Base-by-base conservation (phyloP, 2,329 filamentous ascomycete genomes). In the Fusarium camptoceras region DNA sequence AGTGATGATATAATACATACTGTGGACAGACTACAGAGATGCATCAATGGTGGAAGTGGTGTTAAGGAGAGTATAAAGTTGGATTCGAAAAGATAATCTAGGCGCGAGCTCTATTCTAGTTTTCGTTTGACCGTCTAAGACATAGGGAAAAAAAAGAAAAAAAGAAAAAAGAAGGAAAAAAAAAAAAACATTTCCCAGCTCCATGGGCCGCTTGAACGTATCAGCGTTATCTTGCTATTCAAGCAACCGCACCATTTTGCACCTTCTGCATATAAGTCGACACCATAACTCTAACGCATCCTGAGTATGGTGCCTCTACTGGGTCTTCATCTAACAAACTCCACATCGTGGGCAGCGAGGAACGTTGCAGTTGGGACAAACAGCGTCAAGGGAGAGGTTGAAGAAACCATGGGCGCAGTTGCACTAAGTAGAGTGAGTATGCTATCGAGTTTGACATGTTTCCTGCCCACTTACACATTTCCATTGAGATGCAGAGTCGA, bases 301-400 rank as follows among this genome's bases (percentile, higher is more conserved):
- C 10, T 16, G 8, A 9, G 9, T 14, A 6, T 18, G 15, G 9
- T 7, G 16, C 8, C 3, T 1, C 1, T 4, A 16, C 4, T 14
- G 6, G 10, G 34, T 37, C 3, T 8, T 4, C 5, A 6, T 30
- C 37, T 59, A 50, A 39, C 16, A 56, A 56, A 75, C 77, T 30
- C 6, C n/a, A 53, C 76, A 78, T 30, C 51, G 3, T 1, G 1
- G 0, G 46, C 76, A 78, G 4, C 76, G 76, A 20, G 11, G 22
- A 10, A 25, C 15, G 0, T 20, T 3, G 14, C 68, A 71, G 1
- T 5, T 6, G 5, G 58, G 43, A 4, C 68, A 70, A 34, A n/a
- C 6, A 10, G 15, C 0, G 15, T 68, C 25, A 27, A 16, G 9
- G 1, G 10, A 6, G 0, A 47, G 1, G 37, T 5, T 31, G 5